Percentiles rank a stretch among this genome's conserved stretches.
Evolutionary conservation across 441 rosid genomes (phyloP).

Genomic region (Adansonia grandidieri): DNA sequence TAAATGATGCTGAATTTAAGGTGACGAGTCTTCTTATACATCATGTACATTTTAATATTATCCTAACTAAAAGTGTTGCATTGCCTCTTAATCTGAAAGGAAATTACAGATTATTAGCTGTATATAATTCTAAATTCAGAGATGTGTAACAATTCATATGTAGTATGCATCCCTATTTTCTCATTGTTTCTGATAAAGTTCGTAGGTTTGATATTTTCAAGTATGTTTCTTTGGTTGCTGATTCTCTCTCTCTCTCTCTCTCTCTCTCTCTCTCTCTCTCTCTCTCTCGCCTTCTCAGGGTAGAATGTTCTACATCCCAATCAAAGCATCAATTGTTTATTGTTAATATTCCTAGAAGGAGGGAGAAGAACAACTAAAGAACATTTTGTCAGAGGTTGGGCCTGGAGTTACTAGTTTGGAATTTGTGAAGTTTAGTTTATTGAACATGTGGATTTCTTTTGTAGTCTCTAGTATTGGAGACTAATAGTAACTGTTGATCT

Average conservation of each 20-base stretch:
- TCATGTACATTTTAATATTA: constrained; percentile 14
- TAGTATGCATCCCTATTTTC: background rate
- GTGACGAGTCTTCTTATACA: constrained; percentile 39
- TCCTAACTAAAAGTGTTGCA: background rate
- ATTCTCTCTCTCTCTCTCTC: constrained; percentile 23
- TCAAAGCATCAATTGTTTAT: constrained; percentile 88
- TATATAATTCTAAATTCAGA: no score
- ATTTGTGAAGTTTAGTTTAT: constrained; percentile 71
- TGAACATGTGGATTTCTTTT: constrained; percentile 12
- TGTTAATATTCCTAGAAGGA: constrained; percentile 87
- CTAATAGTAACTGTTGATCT: background rate
- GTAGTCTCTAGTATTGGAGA: background rate
- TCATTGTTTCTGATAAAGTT: background rate
- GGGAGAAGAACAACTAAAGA: constrained; percentile 74
- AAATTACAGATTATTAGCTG: background rate
- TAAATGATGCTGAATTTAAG: constrained; percentile 76
- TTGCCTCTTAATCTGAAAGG: constrained; percentile 7
- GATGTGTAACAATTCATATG: background rate
- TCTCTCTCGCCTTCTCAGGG: constrained; percentile 50
- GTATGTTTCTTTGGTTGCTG: background rate
- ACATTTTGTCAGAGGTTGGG: constrained; percentile 64
- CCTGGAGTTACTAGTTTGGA: constrained; percentile 83
- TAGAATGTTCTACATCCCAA: constrained; percentile 89
- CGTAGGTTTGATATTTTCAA: background rate
- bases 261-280: constrained; percentile 8